phyloP scores from a whole-genome alignment of 2,329 filamentous ascomycete species.

The Aspergillus sp. region DNA sequence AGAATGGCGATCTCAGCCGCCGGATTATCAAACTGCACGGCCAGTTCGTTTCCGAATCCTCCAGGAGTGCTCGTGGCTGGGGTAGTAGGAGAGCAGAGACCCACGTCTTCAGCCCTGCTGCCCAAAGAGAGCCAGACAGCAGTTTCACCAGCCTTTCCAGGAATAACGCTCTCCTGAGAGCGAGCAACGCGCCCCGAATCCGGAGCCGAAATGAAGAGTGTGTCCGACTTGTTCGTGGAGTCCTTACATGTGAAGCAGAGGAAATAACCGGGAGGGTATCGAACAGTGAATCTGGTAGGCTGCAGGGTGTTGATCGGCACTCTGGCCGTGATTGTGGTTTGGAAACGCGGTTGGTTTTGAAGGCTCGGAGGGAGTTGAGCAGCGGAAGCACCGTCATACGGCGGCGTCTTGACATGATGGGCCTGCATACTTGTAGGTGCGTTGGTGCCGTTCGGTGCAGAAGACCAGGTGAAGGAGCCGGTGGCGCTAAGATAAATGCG shows the following conservation, averaged over 20 bases:
- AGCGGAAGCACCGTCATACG: conserved; percentile 45
- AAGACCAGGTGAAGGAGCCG: conserved; percentile 61
- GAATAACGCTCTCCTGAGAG: conserved; percentile 53
- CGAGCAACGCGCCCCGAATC: conserved; percentile 81
- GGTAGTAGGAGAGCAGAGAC: conserved; percentile 72
- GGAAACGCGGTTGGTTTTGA: conserved; percentile 30
- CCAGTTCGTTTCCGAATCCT: conserved; percentile 92
- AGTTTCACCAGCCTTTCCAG: conserved; percentile 71
- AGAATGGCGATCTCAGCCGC: conserved; percentile 85
- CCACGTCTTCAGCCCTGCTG: conserved; percentile 74
- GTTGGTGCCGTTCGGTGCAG: conserved; percentile 60
- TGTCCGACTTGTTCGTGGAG: conserved; percentile 61
- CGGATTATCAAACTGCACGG: conserved; percentile 87
- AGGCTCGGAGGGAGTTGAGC: conserved; percentile 27
- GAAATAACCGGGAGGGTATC: conserved; percentile 87
- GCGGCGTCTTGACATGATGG: conserved; percentile 95
- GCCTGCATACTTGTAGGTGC: conserved; percentile 95
- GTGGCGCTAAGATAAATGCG: conserved; percentile 91
- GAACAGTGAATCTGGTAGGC: conserved; percentile 42
- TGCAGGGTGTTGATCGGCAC: conserved; percentile 48
- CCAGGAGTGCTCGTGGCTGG: conserved; percentile 66
- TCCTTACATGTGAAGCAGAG: conserved; percentile 75
- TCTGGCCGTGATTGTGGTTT: conserved; percentile 50
- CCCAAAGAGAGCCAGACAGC: conserved; percentile 77
- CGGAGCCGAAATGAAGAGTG: conserved; percentile 80